Evolutionary conservation across 2,329 filamentous ascomycete species (phyloP).

Genomic region (Chaetomiaceae sp.): DNA sequence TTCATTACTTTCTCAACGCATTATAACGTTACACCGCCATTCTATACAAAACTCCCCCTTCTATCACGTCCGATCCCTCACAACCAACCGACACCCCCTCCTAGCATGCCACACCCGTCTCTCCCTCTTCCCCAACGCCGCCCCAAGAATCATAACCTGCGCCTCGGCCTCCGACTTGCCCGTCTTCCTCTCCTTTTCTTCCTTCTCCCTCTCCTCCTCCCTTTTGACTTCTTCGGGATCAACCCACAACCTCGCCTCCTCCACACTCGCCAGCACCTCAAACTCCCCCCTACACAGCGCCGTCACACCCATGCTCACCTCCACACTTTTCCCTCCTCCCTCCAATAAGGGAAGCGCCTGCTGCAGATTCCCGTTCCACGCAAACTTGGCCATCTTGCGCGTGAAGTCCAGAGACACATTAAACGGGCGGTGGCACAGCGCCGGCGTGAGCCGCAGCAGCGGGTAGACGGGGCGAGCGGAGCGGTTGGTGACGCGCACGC

Average conservation of each 20-base stretch:
- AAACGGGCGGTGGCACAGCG: conserved; percentile 66
- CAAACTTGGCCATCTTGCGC: conserved; percentile 61
- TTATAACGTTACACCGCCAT: not conserved
- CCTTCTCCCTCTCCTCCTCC: conserved; percentile 25
- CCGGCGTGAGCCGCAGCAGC: conserved; percentile 71
- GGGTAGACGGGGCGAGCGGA: conserved; percentile 63
- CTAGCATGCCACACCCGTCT: conserved; percentile 62
- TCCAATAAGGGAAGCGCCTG: conserved; percentile 61
- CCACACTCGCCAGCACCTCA: conserved; percentile 73
- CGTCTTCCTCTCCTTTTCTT: conserved; percentile 26
- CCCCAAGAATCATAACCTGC: conserved; percentile 51
- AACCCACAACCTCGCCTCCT: conserved; percentile 64
- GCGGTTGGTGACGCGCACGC: conserved; percentile 70
- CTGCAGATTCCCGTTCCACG: conserved; percentile 82
- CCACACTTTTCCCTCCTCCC: conserved; percentile 50
- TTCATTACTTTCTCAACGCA: not conserved
- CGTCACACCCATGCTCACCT: conserved; percentile 65
- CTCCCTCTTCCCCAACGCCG: conserved; percentile 55
- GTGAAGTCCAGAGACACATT: conserved; percentile 75
- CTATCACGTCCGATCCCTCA: conserved; percentile 40
- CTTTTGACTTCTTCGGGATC: conserved; percentile 31
- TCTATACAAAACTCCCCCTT: not conserved
- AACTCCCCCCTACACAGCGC: conserved; percentile 76
- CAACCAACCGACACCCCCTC: conserved; percentile 51
- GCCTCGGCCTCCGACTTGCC: conserved; percentile 43